Evolutionary conservation across 495 filamentous ascomycete species (phyloP), one percentile per base, ranked within the genome.

Genomic region (Choiromyces venosus): DNA sequence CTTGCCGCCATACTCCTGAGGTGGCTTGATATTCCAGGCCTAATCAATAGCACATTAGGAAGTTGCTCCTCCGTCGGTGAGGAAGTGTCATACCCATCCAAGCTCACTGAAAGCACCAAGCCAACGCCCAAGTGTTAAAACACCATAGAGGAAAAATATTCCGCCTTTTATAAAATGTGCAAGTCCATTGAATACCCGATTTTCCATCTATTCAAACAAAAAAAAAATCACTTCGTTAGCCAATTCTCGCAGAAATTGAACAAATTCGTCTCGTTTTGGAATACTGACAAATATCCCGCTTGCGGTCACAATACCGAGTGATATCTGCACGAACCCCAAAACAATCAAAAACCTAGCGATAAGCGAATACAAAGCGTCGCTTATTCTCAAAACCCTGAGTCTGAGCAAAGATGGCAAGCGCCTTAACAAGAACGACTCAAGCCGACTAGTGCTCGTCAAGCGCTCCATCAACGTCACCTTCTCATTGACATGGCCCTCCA

Each of bases 111-210:
- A 99, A 83, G 91, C 90, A 25, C 95, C 95, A 76, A 93, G 88
- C 89, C 92, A 97, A 29, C 95, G 92, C 21, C 93, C 93, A 29
- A 99, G 87, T 0, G 93, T 95, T 37, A 98, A 82, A 18, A 97
- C 81, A 25, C 95, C 95, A 73, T 97, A 93, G 91, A 93, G 93
- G 83, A 97, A 92, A 84, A 99, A 99, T 71, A 98, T 92, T n/a
- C 93, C 92, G 69, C 94, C 95, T 81, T 98, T 99, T 82, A 97
- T 91, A 83, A 92, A 96, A 82, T 98, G 95, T 40, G 95, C 94
- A 44, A 97, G 85, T 7, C 93, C 92, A 78, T 91, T 94, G 86
- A 97, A 95, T 67, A 96, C 83, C 33, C 86, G 84, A 42, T 80
- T 79, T 16, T 84, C 87, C 78, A 88, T 86, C 88, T 89, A 75